Conservation (phyloP, 2,329 filamentous ascomycete genomes). For the Cryphonectria japonica region DNA sequence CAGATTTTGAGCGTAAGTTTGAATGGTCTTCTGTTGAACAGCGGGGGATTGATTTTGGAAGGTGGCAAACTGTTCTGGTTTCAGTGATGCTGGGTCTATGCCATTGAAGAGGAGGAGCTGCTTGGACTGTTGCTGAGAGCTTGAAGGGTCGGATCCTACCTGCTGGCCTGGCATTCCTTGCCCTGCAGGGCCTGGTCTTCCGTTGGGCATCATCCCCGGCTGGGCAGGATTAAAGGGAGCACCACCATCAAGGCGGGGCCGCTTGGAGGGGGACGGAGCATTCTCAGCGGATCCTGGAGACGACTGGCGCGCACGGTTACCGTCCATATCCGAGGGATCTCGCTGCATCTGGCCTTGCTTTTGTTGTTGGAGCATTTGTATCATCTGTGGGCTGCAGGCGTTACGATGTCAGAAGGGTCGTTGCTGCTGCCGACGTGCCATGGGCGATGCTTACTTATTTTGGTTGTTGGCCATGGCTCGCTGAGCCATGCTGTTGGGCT, state of each 20-base stretch:
- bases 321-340: conserved; percentile 85
- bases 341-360: conserved; percentile 77
- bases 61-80: conserved; percentile 73
- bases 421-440: background rate
- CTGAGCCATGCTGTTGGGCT: conserved; percentile 67
- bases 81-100: conserved; percentile 76
- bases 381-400: conserved; percentile 62
- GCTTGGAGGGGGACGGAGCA: conserved; percentile 89
- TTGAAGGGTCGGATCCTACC: conserved; percentile 56
- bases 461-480: conserved; percentile 80
- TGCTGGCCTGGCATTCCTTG: conserved; percentile 75
- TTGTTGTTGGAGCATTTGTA: conserved; percentile 74
- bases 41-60: conserved; percentile 59
- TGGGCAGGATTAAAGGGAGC: conserved; percentile 74
- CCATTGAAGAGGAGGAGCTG: conserved; percentile 69
- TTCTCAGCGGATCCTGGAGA: conserved; percentile 86
- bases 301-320: conserved; percentile 76
- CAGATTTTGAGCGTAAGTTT: conserved; percentile 84
- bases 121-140: conserved; percentile 49
- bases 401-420: conserved; percentile 10
- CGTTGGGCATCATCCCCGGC: conserved; percentile 72
- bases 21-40: conserved; percentile 80
- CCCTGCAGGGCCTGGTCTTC: conserved; percentile 58
- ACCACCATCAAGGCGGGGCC: conserved; percentile 78
- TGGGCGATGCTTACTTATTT: conserved; percentile 60